Conservation (phyloP, 768 basidiomycete species). For the Trametes punicea region DNA sequence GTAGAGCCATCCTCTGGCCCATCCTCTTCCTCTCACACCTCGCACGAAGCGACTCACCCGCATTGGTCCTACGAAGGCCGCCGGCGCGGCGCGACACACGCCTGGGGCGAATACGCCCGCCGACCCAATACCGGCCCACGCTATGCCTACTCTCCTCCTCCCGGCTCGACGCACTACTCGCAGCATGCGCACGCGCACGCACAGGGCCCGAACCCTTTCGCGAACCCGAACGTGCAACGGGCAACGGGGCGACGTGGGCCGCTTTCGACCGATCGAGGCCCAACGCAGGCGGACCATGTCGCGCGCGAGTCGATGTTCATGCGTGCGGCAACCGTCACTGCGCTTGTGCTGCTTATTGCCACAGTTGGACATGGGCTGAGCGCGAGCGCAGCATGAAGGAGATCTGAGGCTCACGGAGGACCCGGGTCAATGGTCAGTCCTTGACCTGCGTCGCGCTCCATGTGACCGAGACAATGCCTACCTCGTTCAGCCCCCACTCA, state of each 20-base stretch:
- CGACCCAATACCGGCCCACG: conserved; percentile 18
- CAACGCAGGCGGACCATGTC: conserved; percentile 19
- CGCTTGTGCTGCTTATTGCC: conserved; percentile 28
- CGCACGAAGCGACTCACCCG: conserved; percentile 19
- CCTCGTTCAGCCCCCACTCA: too few relatives aligned
- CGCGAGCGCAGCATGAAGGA: conserved; percentile 22
- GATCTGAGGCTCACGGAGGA: too few relatives aligned
- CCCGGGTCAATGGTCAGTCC: too few relatives aligned
- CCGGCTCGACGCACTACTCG: conserved; percentile 3
- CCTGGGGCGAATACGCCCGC: conserved; percentile 31
- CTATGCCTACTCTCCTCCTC: conserved; percentile 16
- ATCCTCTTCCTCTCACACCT: neutral
- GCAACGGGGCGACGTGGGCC: conserved; percentile 24
- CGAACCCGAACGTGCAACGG: conserved; percentile 26
- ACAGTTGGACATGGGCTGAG: conserved; percentile 27
- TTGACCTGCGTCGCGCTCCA: conserved; percentile 11
- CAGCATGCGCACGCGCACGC: conserved; percentile 4
- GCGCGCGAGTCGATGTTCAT: conserved; percentile 22
- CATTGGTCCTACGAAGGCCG: conserved; percentile 30
- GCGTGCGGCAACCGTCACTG: conserved; percentile 28
- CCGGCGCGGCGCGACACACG: conserved; percentile 35
- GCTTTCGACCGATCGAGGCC: neutral
- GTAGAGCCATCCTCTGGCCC: neutral
- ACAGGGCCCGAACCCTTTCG: conserved; percentile 25
- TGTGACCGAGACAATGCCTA: conserved; percentile 18